Conservation (phyloP, 768 basidiomycete genomes). For the Erythrobasidium yunnanense region DNA sequence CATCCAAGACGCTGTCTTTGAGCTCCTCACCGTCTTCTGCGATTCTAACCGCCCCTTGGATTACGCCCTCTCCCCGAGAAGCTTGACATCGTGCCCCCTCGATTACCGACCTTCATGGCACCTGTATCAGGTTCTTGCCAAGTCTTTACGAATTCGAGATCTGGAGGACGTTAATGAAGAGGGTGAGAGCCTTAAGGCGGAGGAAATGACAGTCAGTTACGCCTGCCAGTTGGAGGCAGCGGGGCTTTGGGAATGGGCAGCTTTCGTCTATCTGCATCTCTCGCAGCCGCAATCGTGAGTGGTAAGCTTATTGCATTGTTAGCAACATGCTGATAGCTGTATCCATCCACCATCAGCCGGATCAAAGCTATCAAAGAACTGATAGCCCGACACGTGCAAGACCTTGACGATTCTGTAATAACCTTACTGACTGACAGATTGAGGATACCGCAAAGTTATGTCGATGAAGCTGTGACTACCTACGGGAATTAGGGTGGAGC, state of each 20-base stretch:
- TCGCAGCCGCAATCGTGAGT: slow-evolving; percentile 67
- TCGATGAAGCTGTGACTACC: slow-evolving; percentile 83
- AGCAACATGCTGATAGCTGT: too few species aligned
- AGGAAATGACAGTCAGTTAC: slow-evolving; percentile 69
- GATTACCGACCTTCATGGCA: slow-evolving; percentile 87
- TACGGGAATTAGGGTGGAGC: too few species aligned
- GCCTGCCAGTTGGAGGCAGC: slow-evolving; percentile 72
- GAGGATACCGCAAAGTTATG: slow-evolving; percentile 71
- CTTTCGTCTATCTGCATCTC: slow-evolving; percentile 79
- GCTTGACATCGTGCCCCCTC: slow-evolving; percentile 61
- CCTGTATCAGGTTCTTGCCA: slow-evolving; percentile 72
- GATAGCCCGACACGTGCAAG: slow-evolving; percentile 49
- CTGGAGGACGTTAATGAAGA: slow-evolving; percentile 64
- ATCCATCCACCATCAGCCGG: too few species aligned
- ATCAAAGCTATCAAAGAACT: slow-evolving; percentile 74
- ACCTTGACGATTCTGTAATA: slow-evolving; percentile 33
- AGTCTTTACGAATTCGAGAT: slow-evolving; percentile 70
- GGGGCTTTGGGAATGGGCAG: slow-evolving; percentile 71
- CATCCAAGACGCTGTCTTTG: slow-evolving; percentile 59
- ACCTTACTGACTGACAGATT: slow-evolving; percentile 53
- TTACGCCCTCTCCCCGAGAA: slow-evolving; percentile 56
- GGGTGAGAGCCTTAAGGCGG: slow-evolving; percentile 73
- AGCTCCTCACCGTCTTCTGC: slow-evolving; percentile 60
- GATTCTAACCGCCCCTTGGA: slow-evolving; percentile 57
- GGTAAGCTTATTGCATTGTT: too few species aligned